A percentile compares a stretch with the other conserved stretches of the same genome.
Evolutionary conservation across 345 rosid species (phyloP).

Genomic region (Angophora floribunda): DNA sequence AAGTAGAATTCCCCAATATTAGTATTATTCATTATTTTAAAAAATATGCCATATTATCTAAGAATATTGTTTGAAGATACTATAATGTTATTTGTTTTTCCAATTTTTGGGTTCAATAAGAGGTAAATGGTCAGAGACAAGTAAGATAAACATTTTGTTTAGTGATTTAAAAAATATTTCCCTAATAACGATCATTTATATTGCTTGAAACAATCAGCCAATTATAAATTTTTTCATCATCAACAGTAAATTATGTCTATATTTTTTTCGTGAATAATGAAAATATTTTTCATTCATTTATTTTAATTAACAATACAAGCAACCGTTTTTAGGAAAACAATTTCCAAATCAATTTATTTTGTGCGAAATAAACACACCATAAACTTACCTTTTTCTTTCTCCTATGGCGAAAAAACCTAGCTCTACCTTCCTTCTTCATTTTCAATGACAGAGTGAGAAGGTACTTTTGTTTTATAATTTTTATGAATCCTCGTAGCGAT

Average conservation of each 20-base stretch:
- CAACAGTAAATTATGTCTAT: too few relatives aligned
- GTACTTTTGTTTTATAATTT: not conserved
- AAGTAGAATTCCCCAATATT: not conserved
- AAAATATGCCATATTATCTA: not conserved
- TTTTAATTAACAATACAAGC: too few relatives aligned
- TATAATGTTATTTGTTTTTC: not conserved
- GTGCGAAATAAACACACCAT: not conserved
- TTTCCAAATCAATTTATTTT: too few relatives aligned
- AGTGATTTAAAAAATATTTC: too few relatives aligned
- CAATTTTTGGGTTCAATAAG: not conserved
- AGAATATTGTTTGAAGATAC: not conserved
- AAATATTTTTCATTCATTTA: too few relatives aligned
- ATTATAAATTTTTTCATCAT: rapidly evolving
- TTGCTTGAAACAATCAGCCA: too few relatives aligned
- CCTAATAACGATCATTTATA: rapidly evolving
- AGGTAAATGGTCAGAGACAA: not conserved
- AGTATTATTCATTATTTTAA: too few relatives aligned
- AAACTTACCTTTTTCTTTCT: too few relatives aligned
- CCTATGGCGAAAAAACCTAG: too few relatives aligned
- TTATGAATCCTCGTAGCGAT: not conserved
- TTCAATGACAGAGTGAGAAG: not conserved
- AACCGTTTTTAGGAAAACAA: too few relatives aligned
- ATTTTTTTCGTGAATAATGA: not conserved
- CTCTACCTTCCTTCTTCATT: too few relatives aligned
- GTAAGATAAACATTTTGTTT: not conserved